These are phyloP conservation scores for thale cress (Arabidopsis thaliana) DNA, from an alignment of 345 rosid species.

Conservation along the genomic window TAIR10.1 NC_003071.7:18265001-18265500, in stretches of 20 bases:
- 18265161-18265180: slow-evolving; percentile 63
- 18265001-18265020: slow-evolving; percentile 23
- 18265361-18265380: not conserved
- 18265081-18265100: slow-evolving; percentile 45
- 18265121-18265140: slow-evolving; percentile 92
- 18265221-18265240: slow-evolving; percentile 32
- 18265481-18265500: not conserved
- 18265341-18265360: slow-evolving; percentile 26
- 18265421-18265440: not conserved
- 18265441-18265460: not conserved
- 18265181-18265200: slow-evolving; percentile 46
- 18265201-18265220: not conserved
- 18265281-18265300: slow-evolving; percentile 23
- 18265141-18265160: slow-evolving; percentile 72
- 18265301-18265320: slow-evolving; percentile 27
- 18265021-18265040: not conserved
- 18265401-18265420: not conserved
- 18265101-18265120: slow-evolving; percentile 58
- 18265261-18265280: slow-evolving; percentile 29
- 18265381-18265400: too few relatives aligned
- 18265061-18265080: not conserved
- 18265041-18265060: slow-evolving; percentile 1
- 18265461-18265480: not conserved
- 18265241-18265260: slow-evolving; percentile 4
- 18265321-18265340: slow-evolving; percentile 31